Evolutionary conservation across 164 flowering plant genomes (phyloP).

Genomic region (Aristolochia contorta): DNA sequence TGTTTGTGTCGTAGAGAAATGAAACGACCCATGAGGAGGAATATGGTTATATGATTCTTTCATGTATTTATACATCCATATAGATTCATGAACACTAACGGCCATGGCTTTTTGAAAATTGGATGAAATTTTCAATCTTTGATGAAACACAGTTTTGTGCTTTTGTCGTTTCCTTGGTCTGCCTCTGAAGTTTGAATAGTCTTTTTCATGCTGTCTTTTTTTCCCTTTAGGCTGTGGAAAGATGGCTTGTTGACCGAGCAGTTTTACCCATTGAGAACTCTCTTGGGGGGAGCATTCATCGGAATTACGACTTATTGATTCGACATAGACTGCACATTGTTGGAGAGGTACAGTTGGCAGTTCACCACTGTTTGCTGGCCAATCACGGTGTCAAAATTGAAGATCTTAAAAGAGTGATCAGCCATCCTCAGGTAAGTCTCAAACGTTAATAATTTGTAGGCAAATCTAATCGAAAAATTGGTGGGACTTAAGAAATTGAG

Average conservation of each 20-base stretch:
- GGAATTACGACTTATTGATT: slow-evolving; percentile 87
- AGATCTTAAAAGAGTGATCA: slow-evolving; percentile 72
- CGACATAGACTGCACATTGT: slow-evolving; percentile 90
- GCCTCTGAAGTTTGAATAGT: no score
- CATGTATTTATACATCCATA: no score
- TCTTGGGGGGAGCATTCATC: slow-evolving; percentile 93
- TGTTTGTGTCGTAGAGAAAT: no score
- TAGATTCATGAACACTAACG: no score
- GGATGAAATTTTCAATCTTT: no score
- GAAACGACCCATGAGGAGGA: no score
- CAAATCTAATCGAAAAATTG: no score
- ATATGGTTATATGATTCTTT: no score
- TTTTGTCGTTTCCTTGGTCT: no score
- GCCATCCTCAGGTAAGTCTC: slow-evolving; percentile 81
- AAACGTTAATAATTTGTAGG: background rate
- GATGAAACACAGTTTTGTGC: no score
- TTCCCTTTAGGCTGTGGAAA: slow-evolving; percentile 65
- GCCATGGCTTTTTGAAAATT: no score
- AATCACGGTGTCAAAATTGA: slow-evolving; percentile 64
- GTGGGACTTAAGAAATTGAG: no score
- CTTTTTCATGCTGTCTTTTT: background rate
- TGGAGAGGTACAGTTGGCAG: slow-evolving; percentile 80
- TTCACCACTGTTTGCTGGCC: slow-evolving; percentile 84
- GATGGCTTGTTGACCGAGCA: slow-evolving; percentile 89
- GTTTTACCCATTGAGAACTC: slow-evolving; percentile 96